Evolutionary conservation across 345 rosid genomes (phyloP), one percentile per base, ranked within the genome.

Genomic region (Geranium brycei): DNA sequence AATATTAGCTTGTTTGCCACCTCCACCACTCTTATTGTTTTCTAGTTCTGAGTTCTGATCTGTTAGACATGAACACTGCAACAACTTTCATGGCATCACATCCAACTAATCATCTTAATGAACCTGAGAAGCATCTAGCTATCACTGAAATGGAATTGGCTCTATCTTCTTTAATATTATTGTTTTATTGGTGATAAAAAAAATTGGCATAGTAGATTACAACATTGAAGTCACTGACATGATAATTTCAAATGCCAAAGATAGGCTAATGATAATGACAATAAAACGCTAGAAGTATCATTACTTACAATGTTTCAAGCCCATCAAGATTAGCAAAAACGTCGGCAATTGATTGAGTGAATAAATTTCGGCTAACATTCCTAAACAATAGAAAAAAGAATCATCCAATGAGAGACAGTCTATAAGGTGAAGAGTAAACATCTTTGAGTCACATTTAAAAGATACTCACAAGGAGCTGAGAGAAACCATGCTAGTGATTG

Each of bases 351-450:
- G 95, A 66, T 68, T 72, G 83, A 19, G 90, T 69, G 60, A 95
- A 83, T 38, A 88, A 82, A 82, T 95, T 95, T 7, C 64, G 82
- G 78, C 99, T 91, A 58, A 87, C 67, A 64, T 95, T 91, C 87
- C 95, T 85, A 59, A 66, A 77, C 69, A 64, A 31, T 31, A 47
- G 55, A 35, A 32, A 60, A 63, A 57, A 62, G 62, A 51, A 61
- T 65, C 8, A 62, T 63, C 19, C 19, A 62, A 66, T 19, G 30
- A 69, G 63, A 68, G 16, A 53, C 64, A 57, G 2, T 57, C 57
- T 2, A 35, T 35, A 31, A 41, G 31, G 17, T 51, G 66, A 69
- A 67, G 41, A 31, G 51, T 38, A 4, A 35, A 35, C 10, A 28
- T 35, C 41, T 35, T 35, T 35, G 10, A 7, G 41, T 35, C 17